Base-by-base conservation (phyloP, 768 basidiomycete genomes). In the Suillus sp. region DNA sequence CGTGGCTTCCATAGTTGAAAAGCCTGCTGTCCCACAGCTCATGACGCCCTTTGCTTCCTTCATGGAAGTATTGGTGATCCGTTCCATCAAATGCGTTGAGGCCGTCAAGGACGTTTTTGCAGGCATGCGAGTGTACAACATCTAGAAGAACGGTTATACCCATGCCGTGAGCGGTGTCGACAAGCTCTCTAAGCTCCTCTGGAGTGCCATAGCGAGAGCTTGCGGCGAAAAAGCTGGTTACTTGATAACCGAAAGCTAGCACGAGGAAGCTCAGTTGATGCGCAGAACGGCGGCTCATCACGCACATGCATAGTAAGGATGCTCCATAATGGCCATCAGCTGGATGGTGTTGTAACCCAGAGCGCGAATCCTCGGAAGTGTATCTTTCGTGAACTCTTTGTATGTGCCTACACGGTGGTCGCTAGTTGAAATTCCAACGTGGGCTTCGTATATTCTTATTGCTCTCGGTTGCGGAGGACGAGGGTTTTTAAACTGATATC, bases 261-360 rank as follows among this genome's bases (percentile, higher is more conserved):
- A 57, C 62, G 38, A 57, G 25, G 56, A 30, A 57, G 8, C 14
- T 57, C 37, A 57, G 38, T 57, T 57, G 57, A 67, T 38, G 11
- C 10, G 27, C 25, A 7, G 10, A 27, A 57, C 10, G 3, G 5
- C 13, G 18, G 25, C 25, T 30, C 20, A 30, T 37, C 43, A 78
- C 91, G 70, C 68, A 95, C 95, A 98, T 66, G 95, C 95, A 77
- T 98, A 98, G 75, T 98, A 98, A 2, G 96, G 92, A 72, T 98
- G 95, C 74, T 97, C 95, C 94, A 97, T 96, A 64, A 97, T 82
- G 18, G 94, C 97, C 97, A 99, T 99, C 69, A 99, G 83, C 77
- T 99, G 97, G 66, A 99, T 98, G 60, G 89, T 87, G 73, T 99
- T 99, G 78, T 99, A 99, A 10, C 95, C 97, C 30, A 99, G 83